phyloP scores from a whole-genome alignment of 805 yeast species.

The Blastobotrys muscicola region DNA sequence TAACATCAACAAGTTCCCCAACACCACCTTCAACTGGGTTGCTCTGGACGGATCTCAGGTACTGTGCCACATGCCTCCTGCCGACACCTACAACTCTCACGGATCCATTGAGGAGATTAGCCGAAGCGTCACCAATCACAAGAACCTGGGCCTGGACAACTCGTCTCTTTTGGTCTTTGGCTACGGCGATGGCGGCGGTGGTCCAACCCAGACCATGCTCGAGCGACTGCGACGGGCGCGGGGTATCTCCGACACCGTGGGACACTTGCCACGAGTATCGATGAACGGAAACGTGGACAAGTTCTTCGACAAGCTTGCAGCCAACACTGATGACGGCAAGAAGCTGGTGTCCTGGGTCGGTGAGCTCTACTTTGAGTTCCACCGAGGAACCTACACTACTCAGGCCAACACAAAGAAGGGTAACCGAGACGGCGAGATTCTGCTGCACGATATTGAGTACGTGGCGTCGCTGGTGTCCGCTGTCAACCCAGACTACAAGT shows the following conservation, averaged over 20 bases:
- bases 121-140: constrained; percentile 70
- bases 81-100: constrained; percentile 89
- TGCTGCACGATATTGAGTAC: constrained; percentile 78
- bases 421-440: constrained; percentile 66
- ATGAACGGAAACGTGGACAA: constrained; percentile 68
- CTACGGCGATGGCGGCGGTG: constrained; percentile 98
- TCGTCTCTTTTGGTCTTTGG: constrained; percentile 79
- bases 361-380: constrained; percentile 89
- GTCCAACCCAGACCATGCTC: constrained; percentile 87
- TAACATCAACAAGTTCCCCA: constrained; percentile 85
- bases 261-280: constrained; percentile 72
- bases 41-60: constrained; percentile 92
- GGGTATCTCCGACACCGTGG: constrained; percentile 78
- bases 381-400: constrained; percentile 93
- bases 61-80: constrained; percentile 96
- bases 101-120: constrained; percentile 89
- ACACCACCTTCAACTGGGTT: constrained; percentile 89
- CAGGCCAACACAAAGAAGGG: constrained; percentile 78
- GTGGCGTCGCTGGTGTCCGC: constrained; percentile 69
- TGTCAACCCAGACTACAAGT: constrained; percentile 42
- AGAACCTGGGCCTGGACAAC: constrained; percentile 70
- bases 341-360: constrained; percentile 84
- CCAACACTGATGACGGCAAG: constrained; percentile 53
- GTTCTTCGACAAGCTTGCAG: constrained; percentile 58
- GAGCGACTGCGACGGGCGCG: constrained; percentile 87